A percentile compares a stretch with the other conserved stretches of the same genome.
These are phyloP conservation scores for Coprinopsis marcescibilis DNA, from an alignment of 768 basidiomycete genomes.

Conservation along the genomic window DNA sequence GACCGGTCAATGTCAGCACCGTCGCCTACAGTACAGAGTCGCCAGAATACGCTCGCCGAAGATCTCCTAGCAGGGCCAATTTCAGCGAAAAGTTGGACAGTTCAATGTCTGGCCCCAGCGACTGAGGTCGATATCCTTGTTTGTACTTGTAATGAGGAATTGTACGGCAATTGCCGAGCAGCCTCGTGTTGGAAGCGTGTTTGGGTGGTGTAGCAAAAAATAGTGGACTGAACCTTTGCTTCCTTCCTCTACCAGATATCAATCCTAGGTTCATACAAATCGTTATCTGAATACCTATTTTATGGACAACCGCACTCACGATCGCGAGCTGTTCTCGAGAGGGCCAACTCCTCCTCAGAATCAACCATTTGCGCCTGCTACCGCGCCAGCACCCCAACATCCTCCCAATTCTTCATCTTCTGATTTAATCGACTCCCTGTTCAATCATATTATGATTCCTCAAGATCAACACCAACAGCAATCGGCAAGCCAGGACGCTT, in stretches of 20 bases:
- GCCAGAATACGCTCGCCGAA: too few species aligned
- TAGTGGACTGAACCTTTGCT: constrained; percentile 11
- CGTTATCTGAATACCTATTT: constrained; percentile 13
- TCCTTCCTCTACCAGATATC: constrained; percentile 8
- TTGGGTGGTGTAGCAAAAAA: constrained; percentile 20
- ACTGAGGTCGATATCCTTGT: too few species aligned
- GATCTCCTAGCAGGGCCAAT: too few species aligned
- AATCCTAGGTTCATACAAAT: too few species aligned
- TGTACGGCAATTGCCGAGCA: constrained; percentile 26
- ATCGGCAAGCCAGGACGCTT: constrained; percentile 13
- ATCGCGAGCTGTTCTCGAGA: constrained; percentile 50
- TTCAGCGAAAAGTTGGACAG: too few species aligned
- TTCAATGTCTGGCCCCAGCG: too few species aligned
- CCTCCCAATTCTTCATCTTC: constrained; percentile 41
- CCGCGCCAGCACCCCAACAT: constrained; percentile 21
- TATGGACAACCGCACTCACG: constrained; percentile 39
- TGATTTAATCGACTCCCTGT: constrained; percentile 63
- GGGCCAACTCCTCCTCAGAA: constrained; percentile 46
- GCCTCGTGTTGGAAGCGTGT: constrained; percentile 47
- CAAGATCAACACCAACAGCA: constrained; percentile 29
- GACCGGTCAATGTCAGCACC: too few species aligned
- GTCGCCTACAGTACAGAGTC: too few species aligned
- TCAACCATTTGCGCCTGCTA: constrained; percentile 15
- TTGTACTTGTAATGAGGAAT: constrained; percentile 5
- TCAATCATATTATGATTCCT: constrained; percentile 45